Evolutionary conservation across 164 flowering plant genomes (phyloP), one percentile per base, ranked within the genome.

Genomic region (Tetrastigma voinierianum): DNA sequence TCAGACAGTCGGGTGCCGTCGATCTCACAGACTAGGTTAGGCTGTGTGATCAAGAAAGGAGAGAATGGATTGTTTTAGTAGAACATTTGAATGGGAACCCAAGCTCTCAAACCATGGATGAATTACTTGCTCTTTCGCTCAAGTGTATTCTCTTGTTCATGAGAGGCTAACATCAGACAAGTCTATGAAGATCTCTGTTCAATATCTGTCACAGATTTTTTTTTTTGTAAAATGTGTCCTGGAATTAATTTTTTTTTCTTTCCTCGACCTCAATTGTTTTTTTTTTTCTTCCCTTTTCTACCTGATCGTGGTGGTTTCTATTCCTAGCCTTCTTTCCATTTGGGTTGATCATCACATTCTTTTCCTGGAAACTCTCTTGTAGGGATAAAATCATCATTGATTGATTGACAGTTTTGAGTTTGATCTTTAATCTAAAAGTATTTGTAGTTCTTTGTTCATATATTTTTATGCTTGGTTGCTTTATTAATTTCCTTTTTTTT

Each of bases 1-100:
- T 97, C 2, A 97, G 98, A 7, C 91, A 93, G 46, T 84, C 95
- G 0, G 97, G 95, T 10, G 97, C 93, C 0, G 99, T 96, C 13
- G 99, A 93, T 69, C 90, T 96, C 9, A 83, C 95, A 1, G 98
- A 96, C 70, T 96, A 98, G 99, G 99, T 96, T 59, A 74, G 87
- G 54, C 58, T 90, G 3, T 90, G 95, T 66, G 90, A 86, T 63
- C 85, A 80, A 61, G 98, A 91, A 75, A 93, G 96, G 2, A 74
- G 98, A 55, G 86, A 60, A 80, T 78, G 78, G 98, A 96, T 59
- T 96, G 99, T 67, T 79, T 90, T 24, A 98, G 93, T 74, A 80
- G 95, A 74, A 89, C 60, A 83, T 95, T 68, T 47, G 86, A 84
- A 47, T 96, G 91, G 69, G 93, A 85, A 66, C 81, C 81, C n/a